A percentile compares a stretch with the other conserved stretches of the same genome.
phyloP scores from a whole-genome alignment of 1,284 basidiomycete species.

The Bjerkandera adusta region DNA sequence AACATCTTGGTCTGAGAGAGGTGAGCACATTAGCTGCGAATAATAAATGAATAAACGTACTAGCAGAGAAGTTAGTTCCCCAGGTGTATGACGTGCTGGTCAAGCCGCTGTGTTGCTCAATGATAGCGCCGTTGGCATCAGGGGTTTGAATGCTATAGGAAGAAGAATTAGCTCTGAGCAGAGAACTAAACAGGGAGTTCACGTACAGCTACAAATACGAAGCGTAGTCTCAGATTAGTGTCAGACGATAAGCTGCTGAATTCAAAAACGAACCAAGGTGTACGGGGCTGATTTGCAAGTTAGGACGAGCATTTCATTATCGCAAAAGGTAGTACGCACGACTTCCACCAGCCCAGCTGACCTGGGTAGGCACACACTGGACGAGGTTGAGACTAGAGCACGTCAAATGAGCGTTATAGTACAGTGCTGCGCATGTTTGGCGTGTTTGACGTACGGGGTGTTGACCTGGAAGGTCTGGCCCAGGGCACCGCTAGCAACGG shows the following conservation, averaged over 20 bases:
- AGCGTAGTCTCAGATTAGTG: background rate
- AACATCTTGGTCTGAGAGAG: conserved; percentile 40
- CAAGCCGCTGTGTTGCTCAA: conserved; percentile 26
- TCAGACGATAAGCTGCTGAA: background rate
- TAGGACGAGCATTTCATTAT: background rate
- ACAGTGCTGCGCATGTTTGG: background rate
- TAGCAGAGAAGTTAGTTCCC: conserved; percentile 25
- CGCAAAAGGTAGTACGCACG: conserved; percentile 17
- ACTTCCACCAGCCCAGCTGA: conserved; percentile 26
- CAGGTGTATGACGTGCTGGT: conserved; percentile 26
- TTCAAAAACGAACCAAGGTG: conserved; percentile 24
- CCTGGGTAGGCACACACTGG: conserved; percentile 26
- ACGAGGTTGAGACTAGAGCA: conserved; percentile 19
- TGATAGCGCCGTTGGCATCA: conserved; percentile 23
- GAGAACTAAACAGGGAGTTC: background rate
- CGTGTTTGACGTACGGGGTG: conserved; percentile 29
- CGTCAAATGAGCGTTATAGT: background rate
- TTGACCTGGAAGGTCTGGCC: conserved; percentile 27
- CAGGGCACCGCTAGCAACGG: conserved; percentile 20
- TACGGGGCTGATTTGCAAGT: conserved; percentile 19
- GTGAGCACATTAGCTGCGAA: background rate
- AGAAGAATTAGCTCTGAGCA: background rate
- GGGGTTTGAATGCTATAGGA: conserved; percentile 24
- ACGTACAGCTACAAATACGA: conserved; percentile 19
- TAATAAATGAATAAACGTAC: conserved; percentile 13